These are phyloP conservation scores for Chlamydomonas reinhardtii DNA, from an alignment of 163 green algal genomes.

Conservation along the genomic window DNA sequence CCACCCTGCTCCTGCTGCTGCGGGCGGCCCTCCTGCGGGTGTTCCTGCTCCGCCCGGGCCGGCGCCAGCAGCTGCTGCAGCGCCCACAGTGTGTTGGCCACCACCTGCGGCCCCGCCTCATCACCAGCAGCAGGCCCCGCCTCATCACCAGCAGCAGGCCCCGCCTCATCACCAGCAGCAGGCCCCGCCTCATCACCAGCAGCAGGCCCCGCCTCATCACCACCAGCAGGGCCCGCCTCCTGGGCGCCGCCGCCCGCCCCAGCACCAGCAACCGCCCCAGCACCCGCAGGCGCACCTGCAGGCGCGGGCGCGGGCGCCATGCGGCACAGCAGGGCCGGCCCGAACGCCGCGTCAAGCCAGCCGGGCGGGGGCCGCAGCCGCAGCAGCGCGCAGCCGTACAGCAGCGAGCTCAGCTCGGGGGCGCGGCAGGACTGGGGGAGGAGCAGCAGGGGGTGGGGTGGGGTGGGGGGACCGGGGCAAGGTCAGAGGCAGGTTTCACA, in stretches of 20 bases:
- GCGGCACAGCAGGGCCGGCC: neutral
- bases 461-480: neutral
- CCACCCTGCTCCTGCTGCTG: neutral
- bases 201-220: no score
- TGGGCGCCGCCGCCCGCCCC: no score
- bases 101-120: neutral
- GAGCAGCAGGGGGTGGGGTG: neutral
- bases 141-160: no score
- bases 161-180: no score
- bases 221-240: no score
- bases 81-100: constrained; percentile 17
- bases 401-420: constrained; percentile 21
- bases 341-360: constrained; percentile 16
- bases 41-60: neutral
- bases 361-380: neutral
- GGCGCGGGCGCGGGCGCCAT: no score
- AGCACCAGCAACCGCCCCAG: no score
- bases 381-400: constrained; percentile 28
- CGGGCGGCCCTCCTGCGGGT: neutral
- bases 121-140: no score
- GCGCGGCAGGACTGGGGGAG: neutral
- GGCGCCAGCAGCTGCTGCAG: constrained; percentile 9
- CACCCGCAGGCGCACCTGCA: no score
- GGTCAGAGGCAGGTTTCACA: no score
- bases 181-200: no score